Percentiles rank a stretch among this genome's conserved stretches.
Conservation (phyloP, 2,329 filamentous ascomycete genomes). For the Cladorrhinum sp. region DNA sequence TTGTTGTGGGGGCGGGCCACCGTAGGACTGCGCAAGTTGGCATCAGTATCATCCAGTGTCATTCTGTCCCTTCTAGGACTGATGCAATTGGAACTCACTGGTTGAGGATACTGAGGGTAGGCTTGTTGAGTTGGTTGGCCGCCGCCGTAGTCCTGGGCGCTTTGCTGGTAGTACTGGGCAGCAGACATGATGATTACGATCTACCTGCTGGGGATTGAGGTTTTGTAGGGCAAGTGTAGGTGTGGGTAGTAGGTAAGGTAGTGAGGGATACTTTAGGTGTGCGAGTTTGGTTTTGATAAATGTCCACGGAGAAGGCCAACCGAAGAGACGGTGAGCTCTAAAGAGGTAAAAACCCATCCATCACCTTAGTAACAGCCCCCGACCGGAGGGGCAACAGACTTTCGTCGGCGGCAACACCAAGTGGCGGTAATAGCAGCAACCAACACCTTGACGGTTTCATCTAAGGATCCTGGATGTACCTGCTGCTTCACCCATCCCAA, state of each 20-base stretch:
- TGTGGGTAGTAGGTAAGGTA: background rate
- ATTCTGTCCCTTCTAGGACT: background rate
- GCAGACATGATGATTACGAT: conserved; percentile 35
- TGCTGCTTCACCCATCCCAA: background rate
- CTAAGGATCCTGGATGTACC: background rate
- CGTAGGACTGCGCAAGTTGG: conserved; percentile 35
- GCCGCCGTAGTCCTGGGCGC: conserved; percentile 29
- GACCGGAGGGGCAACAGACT: background rate
- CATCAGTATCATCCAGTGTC: conserved; percentile 10
- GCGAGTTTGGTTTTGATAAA: background rate
- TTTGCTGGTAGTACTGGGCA: conserved; percentile 37
- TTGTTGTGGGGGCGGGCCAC: conserved; percentile 32
- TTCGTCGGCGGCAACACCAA: background rate
- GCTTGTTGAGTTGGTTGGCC: conserved; percentile 26
- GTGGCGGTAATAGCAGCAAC: background rate
- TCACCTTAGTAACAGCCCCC: background rate
- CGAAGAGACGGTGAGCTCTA: conserved; percentile 2
- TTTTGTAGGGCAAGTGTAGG: conserved; percentile 11
- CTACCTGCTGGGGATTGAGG: too few relatives aligned
- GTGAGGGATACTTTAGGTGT: background rate
- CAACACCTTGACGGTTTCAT: background rate
- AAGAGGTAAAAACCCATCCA: background rate
- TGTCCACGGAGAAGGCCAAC: background rate
- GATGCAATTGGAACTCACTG: conserved; percentile 35
- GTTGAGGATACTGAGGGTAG: conserved; percentile 43